These are phyloP conservation scores for Klebsormidium nitens DNA, from an alignment of 139 green algal genomes.

Conservation along the genomic window DNA sequence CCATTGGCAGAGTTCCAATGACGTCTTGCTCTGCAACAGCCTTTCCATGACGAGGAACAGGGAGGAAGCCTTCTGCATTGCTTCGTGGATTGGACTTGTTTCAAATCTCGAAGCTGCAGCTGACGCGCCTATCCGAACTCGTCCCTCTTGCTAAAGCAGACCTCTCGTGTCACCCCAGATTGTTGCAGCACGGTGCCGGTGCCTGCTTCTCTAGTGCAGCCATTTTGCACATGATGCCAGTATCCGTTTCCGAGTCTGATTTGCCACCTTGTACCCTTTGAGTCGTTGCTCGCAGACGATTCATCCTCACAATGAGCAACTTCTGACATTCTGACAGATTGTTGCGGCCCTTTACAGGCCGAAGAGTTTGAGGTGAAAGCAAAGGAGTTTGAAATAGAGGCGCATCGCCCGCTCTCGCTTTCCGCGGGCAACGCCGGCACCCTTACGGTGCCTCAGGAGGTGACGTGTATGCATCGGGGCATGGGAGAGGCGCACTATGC, in stretches of 20 bases:
- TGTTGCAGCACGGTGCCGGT: too few relatives aligned
- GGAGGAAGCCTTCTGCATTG: neutral
- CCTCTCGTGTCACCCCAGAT: too few relatives aligned
- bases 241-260: too few relatives aligned
- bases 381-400: slow-evolving; percentile 40
- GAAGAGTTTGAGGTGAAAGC: slow-evolving; percentile 38
- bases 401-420: neutral
- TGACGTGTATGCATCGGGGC: slow-evolving; percentile 20
- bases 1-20: neutral
- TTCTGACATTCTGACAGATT: too few relatives aligned
- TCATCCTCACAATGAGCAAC: too few relatives aligned
- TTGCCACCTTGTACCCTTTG: too few relatives aligned
- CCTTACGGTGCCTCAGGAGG: slow-evolving; percentile 18
- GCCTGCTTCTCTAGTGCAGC: too few relatives aligned
- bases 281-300: too few relatives aligned
- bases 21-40: neutral
- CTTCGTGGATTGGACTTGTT: neutral
- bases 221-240: too few relatives aligned
- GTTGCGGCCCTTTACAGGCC: too few relatives aligned
- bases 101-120: neutral
- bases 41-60: neutral
- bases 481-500: slow-evolving; percentile 44
- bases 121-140: too few relatives aligned
- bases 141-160: too few relatives aligned
- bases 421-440: slow-evolving; percentile 1